Percentiles rank a stretch among this genome's conserved stretches.
Evolutionary conservation across 148 eudicot species (phyloP).

Genomic region (Silene conica): DNA sequence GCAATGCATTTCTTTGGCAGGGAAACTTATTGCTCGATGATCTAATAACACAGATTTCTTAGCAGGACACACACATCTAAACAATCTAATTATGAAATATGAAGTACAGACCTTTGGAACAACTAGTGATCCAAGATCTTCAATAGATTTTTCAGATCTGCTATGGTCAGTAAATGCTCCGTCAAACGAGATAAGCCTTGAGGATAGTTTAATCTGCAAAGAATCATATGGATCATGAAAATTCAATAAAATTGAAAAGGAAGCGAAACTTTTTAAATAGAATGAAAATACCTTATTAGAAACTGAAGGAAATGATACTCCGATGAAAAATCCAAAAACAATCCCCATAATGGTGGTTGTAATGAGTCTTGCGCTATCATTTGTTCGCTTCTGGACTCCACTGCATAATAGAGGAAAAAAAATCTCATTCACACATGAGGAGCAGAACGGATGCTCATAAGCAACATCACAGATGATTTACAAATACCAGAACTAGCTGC

Average conservation of each 20-base stretch:
- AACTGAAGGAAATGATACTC: slow-evolving; percentile 32
- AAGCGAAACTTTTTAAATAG: not conserved
- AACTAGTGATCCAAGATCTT: slow-evolving; percentile 23
- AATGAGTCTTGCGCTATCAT: slow-evolving; percentile 30
- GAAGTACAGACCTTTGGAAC: slow-evolving; percentile 27
- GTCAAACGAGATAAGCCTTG: slow-evolving; percentile 28
- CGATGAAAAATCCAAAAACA: slow-evolving; percentile 33
- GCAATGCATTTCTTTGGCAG: not conserved
- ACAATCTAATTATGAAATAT: not conserved
- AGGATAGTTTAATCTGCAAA: slow-evolving; percentile 29
- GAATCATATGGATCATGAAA: not conserved
- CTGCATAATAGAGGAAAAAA: slow-evolving; percentile 15
- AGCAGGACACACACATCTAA: not conserved
- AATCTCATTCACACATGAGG: not conserved
- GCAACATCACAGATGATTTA: too few relatives aligned
- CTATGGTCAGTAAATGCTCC: slow-evolving; percentile 18
- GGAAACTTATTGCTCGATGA: not conserved
- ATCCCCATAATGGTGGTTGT: slow-evolving; percentile 32
- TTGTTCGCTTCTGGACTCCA: slow-evolving; percentile 29
- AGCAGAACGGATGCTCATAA: not conserved
- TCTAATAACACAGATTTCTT: not conserved
- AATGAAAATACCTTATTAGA: slow-evolving; percentile 23
- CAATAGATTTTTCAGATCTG: slow-evolving; percentile 21
- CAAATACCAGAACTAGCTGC: too few relatives aligned
- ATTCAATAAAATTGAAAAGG: slow-evolving; percentile 1